Percentiles rank a stretch among this genome's conserved stretches.
Conservation (phyloP, 306 rosid species). For the Biancaea sappan region DNA sequence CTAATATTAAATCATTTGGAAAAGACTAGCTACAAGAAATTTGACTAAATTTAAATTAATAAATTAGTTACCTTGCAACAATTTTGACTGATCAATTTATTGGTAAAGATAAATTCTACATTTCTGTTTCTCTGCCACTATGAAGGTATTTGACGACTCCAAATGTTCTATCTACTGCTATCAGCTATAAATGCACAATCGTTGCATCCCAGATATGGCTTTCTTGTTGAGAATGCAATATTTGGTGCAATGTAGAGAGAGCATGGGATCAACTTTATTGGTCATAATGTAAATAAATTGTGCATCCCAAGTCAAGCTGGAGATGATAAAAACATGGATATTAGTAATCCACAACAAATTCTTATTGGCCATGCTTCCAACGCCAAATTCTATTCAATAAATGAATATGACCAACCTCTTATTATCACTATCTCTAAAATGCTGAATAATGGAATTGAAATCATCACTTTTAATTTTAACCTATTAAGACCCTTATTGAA, state of each 20-base stretch:
- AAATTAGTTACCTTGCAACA: neutral
- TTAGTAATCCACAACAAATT: too few species aligned
- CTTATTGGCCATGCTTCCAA: too few species aligned
- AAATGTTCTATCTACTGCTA: conserved; percentile 88
- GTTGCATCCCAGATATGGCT: conserved; percentile 98
- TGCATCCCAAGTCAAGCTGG: too few species aligned
- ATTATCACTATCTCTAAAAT: too few species aligned
- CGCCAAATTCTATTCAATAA: too few species aligned
- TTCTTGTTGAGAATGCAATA: conserved; percentile 86
- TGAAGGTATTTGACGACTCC: conserved; percentile 75
- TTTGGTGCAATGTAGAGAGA: conserved; percentile 90
- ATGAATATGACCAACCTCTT: too few species aligned
- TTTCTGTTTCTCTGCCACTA: conserved; percentile 15
- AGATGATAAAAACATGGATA: too few species aligned
- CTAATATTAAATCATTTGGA: neutral
- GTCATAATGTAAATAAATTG: conserved; percentile 69
- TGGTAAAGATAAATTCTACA: too few species aligned
- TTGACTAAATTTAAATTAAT: neutral
- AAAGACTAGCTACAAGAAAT: neutral
- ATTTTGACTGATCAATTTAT: too few species aligned
- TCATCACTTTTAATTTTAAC: too few species aligned
- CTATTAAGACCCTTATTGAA: too few species aligned
- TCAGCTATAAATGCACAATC: conserved; percentile 76
- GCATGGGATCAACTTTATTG: conserved; percentile 89
- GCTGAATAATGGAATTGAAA: too few species aligned